These are phyloP conservation scores for Alternaria brassicae DNA, from an alignment of 2,329 filamentous ascomycete genomes.

Conservation along the genomic window DNA sequence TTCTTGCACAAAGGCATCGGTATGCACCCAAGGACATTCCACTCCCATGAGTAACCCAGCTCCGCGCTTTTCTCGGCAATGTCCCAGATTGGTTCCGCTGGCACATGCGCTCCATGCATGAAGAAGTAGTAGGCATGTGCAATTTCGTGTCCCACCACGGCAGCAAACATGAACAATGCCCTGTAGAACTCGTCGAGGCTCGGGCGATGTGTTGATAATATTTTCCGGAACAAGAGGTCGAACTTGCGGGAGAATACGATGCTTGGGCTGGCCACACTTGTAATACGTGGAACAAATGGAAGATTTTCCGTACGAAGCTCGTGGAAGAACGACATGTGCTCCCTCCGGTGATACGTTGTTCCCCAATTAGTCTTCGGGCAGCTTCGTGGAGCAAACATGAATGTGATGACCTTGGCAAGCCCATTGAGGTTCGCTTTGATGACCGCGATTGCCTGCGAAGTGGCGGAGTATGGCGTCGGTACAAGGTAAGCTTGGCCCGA, in stretches of 20 bases:
- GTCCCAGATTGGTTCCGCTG: slow-evolving; percentile 22
- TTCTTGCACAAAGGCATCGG: slow-evolving; percentile 3
- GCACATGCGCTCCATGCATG: background rate
- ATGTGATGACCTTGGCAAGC: slow-evolving; percentile 15
- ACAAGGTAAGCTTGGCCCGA: slow-evolving; percentile 11
- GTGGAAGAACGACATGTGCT: slow-evolving; percentile 5
- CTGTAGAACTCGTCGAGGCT: slow-evolving; percentile 8
- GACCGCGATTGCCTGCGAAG: background rate
- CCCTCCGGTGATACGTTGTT: slow-evolving; percentile 1
- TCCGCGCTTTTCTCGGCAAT: slow-evolving; percentile 15
- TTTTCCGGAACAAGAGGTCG: background rate
- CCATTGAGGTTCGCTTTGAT: slow-evolving; percentile 16
- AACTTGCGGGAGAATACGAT: background rate
- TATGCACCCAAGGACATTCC: slow-evolving; percentile 9
- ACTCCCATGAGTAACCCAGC: slow-evolving; percentile 29
- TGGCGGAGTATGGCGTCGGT: background rate
- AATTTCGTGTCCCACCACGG: slow-evolving; percentile 28
- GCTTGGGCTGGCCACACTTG: background rate
- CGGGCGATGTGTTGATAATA: background rate
- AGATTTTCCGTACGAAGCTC: slow-evolving; percentile 1
- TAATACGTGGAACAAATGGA: background rate
- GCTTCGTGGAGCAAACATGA: slow-evolving; percentile 22
- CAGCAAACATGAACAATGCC: slow-evolving; percentile 21
- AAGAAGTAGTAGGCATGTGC: slow-evolving; percentile 27
- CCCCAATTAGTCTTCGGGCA: slow-evolving; percentile 8